Conservation (phyloP, 768 basidiomycete species). For the Lactifluus volemus region DNA sequence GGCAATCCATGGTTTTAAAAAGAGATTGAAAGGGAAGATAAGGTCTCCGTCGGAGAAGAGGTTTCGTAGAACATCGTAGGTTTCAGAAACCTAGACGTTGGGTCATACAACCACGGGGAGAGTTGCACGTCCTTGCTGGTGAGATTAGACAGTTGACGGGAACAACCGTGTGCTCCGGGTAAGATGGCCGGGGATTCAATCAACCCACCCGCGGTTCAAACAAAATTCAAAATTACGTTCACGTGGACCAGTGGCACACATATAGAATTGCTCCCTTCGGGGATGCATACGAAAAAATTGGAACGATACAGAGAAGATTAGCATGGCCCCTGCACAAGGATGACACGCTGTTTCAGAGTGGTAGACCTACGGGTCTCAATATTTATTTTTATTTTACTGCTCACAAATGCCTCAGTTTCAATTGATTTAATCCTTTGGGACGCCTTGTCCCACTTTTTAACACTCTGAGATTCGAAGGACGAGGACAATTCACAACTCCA, state of each 20-base stretch:
- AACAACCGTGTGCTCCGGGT: too few relatives aligned
- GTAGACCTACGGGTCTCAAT: constrained; percentile 45
- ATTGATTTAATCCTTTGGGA: too few relatives aligned
- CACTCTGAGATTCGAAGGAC: too few relatives aligned
- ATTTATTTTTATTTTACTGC: constrained; percentile 29
- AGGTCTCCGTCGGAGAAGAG: constrained; percentile 90
- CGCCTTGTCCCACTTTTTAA: too few relatives aligned
- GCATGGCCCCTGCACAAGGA: constrained; percentile 99
- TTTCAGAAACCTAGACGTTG: constrained; percentile 69
- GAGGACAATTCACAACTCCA: too few relatives aligned
- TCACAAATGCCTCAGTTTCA: too few relatives aligned
- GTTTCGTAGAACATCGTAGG: constrained; percentile 84
- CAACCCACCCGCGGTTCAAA: not conserved
- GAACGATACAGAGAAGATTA: constrained; percentile 99
- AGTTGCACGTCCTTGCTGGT: too few relatives aligned
- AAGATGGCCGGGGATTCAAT: not conserved
- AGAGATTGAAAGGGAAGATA: constrained; percentile 89
- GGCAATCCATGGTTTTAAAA: constrained; percentile 81
- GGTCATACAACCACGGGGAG: not conserved
- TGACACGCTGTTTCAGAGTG: constrained; percentile 98
- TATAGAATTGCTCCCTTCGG: constrained; percentile 47
- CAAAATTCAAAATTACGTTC: constrained; percentile 3
- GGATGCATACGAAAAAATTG: constrained; percentile 98
- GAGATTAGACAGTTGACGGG: too few relatives aligned
- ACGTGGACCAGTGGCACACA: not conserved